Conservation (phyloP, 441 rosid genomes). For the Euphorbia celastroides region DNA sequence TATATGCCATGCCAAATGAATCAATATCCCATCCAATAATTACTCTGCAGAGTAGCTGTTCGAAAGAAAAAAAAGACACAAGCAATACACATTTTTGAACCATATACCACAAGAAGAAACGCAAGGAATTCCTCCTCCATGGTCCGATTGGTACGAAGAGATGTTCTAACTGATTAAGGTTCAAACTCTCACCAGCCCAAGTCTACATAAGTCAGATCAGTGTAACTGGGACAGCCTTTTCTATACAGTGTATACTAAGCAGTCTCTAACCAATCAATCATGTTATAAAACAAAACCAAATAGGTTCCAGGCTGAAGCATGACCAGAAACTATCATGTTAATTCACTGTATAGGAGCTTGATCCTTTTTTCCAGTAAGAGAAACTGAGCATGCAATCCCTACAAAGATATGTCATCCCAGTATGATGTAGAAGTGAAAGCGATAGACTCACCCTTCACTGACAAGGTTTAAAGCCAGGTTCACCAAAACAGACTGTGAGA, state of each 20-base stretch:
- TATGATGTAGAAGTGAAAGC: slow-evolving; percentile 11
- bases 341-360: slow-evolving; percentile 15
- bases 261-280: slow-evolving; percentile 16
- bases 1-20: slow-evolving; percentile 67
- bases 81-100: slow-evolving; percentile 22
- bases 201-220: slow-evolving; percentile 18
- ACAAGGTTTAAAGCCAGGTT: slow-evolving; percentile 70
- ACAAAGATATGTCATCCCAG: slow-evolving; percentile 13
- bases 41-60: slow-evolving; percentile 26
- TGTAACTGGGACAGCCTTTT: slow-evolving; percentile 22
- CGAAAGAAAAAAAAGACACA: slow-evolving; percentile 31
- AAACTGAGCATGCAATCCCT: slow-evolving; percentile 20
- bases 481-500: slow-evolving; percentile 58
- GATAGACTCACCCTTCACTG: slow-evolving; percentile 67
- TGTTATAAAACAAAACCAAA: slow-evolving; percentile 17
- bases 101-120: slow-evolving; percentile 22
- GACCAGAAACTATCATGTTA: slow-evolving; percentile 17
- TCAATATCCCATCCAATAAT: slow-evolving; percentile 46
- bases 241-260: slow-evolving; percentile 21
- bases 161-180: slow-evolving; percentile 15
- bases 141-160: slow-evolving; percentile 19
- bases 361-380: slow-evolving; percentile 18
- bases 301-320: slow-evolving; percentile 26
- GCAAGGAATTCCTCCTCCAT: slow-evolving; percentile 24
- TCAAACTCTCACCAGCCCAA: slow-evolving; percentile 24